These are phyloP conservation scores for Cercospora janseana DNA, from an alignment of 2,329 filamentous ascomycete species.

Conservation along the genomic window DNA sequence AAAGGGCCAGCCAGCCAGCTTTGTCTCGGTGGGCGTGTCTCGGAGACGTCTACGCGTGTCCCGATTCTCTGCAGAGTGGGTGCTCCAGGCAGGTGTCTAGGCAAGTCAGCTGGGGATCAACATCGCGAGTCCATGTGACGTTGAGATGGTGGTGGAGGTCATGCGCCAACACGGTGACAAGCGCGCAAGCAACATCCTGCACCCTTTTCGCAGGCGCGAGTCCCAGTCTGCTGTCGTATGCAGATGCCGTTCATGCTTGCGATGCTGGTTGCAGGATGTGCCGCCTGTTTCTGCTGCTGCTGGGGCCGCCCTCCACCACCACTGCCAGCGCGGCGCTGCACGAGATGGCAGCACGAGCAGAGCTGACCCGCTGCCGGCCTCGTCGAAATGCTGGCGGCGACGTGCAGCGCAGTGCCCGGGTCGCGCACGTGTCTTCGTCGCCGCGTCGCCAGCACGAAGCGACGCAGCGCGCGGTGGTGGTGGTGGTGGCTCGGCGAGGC, in stretches of 20 bases:
- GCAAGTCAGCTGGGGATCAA: conserved; percentile 18
- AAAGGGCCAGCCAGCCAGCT: background rate
- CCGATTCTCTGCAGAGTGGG: background rate
- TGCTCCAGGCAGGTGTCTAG: background rate
- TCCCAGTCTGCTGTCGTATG: background rate
- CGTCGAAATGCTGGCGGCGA: conserved; percentile 1
- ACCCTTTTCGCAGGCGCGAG: conserved; percentile 3
- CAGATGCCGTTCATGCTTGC: conserved; percentile 2
- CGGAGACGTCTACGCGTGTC: conserved; percentile 2
- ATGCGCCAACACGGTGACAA: conserved; percentile 7
- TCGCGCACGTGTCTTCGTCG: background rate
- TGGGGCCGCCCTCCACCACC: background rate
- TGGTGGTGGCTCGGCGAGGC: background rate
- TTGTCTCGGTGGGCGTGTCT: conserved; percentile 7
- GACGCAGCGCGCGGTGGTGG: background rate
- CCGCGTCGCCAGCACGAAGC: background rate
- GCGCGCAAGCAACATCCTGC: conserved; percentile 2
- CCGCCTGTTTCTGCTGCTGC: background rate
- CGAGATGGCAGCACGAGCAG: background rate
- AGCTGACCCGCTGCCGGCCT: background rate
- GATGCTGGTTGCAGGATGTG: background rate
- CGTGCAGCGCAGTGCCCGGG: background rate
- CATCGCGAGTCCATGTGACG: conserved; percentile 15
- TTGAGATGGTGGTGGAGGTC: conserved; percentile 2
- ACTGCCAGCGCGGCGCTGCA: too few relatives aligned